Base-by-base conservation (phyloP, 2,329 filamentous ascomycete genomes). In the Colletotrichum acutatum region DNA sequence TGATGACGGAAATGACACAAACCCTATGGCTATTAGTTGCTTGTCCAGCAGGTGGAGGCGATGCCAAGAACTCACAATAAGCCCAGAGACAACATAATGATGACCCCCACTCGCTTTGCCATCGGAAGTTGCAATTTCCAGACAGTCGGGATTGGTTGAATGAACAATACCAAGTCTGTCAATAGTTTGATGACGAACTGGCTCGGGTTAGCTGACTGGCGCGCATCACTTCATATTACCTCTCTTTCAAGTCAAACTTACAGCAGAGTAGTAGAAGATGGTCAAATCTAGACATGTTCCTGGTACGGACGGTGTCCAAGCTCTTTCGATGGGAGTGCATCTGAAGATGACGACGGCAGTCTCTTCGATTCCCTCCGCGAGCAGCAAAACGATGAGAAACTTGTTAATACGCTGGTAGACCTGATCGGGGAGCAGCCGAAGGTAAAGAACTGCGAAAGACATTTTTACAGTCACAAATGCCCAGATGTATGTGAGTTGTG, bases 131-230 rank as follows among this genome's bases (percentile, higher is more conserved):
- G 79, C 42, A 84, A 72, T 37, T 78, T 80, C 74, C 79, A 79
- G 72, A 83, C 79, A n/a, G 80, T 77, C 0, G 82, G 82, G 16
- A 84, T 81, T 4, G 83, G 82, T 53, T 83, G 79, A 19, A 82
- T 74, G 66, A 83, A 83, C 8, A 84, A 74, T 30, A 81, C 75
- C 58, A 84, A 75, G 63, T 83, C 82, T 46, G 81, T 83, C 12
- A 76, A 73, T 42, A 84, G 75, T 74, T 84, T 84, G 75, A 83
- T 79, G 32, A 77, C 79, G 49, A 78, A 79, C 77, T 79, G 54
- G 19, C 9, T 4, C 2, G 26, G 19, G n/a, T 30, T 34, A 75
- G 71, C 34, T 16, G 16, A 16, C 6, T 34, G 11, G 42, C 19
- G 5, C 16, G 19, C 42, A 49, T 7, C 16, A 34, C 5, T 16